A percentile compares a stretch with the other conserved stretches of the same genome.
Evolutionary conservation across 371 early-diverging fungal genomes (phyloP).

Genomic region (Mucor ambiguus): DNA sequence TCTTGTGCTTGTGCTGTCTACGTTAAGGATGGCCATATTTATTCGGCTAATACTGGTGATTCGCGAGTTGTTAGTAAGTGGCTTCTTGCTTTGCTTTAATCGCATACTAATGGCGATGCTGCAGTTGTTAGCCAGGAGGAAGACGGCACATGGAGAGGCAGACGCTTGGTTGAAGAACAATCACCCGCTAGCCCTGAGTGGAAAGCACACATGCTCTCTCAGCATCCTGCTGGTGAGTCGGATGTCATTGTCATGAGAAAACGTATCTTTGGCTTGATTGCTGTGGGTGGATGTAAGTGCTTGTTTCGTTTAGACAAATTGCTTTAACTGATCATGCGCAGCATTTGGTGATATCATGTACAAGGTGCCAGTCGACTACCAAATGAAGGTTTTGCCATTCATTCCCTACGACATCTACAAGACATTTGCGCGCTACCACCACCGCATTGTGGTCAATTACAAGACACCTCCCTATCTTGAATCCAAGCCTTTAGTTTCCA

Average conservation of each 20-base stretch:
- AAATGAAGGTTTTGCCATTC: constrained; percentile 54
- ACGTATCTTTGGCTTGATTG: constrained; percentile 53
- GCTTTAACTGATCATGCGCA: neutral
- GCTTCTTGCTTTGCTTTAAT: neutral
- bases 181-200: constrained; percentile 50
- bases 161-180: constrained; percentile 52
- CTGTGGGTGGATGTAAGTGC: constrained; percentile 53
- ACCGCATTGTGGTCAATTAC: constrained; percentile 68
- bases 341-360: constrained; percentile 85
- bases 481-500: constrained; percentile 82
- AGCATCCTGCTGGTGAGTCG: constrained; percentile 46
- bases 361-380: constrained; percentile 74
- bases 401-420: constrained; percentile 61
- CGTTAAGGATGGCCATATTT: constrained; percentile 70
- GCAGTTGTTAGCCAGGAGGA: constrained; percentile 49
- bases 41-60: constrained; percentile 83
- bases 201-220: constrained; percentile 44
- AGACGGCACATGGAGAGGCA: constrained; percentile 49
- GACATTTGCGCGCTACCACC: constrained; percentile 61
- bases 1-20: constrained; percentile 81
- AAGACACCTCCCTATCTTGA: constrained; percentile 93
- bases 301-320: neutral
- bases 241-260: constrained; percentile 40
- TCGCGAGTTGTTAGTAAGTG: constrained; percentile 63
- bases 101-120: neutral